These are phyloP conservation scores for Arabidopsis suecica DNA, from an alignment of 345 rosid species.

Conservation along the genomic window DNA sequence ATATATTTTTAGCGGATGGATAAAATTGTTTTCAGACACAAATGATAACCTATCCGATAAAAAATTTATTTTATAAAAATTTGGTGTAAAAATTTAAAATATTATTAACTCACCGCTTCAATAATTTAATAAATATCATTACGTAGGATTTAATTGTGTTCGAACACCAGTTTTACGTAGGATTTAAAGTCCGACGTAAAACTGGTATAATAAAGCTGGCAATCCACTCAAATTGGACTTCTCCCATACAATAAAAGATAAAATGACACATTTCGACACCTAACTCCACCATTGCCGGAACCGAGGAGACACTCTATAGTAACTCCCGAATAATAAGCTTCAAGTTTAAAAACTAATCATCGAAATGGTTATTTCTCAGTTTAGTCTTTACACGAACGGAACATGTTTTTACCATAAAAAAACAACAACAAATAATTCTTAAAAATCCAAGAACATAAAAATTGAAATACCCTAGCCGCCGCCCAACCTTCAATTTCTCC, in stretches of 20 bases:
- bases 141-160: no score
- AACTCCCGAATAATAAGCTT: background rate
- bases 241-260: background rate
- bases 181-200: no score
- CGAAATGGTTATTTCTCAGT: background rate
- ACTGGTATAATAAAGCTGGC: background rate
- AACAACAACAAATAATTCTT: background rate
- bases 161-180: no score
- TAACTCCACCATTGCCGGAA: conserved; percentile 3
- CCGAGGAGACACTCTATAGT: conserved; percentile 2
- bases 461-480: no score
- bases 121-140: no score
- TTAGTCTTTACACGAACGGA: background rate
- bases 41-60: no score
- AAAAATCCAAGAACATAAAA: background rate
- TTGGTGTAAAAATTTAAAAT: no score
- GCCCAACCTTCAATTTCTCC: no score
- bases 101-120: no score
- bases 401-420: background rate
- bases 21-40: no score
- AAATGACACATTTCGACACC: conserved; percentile 1
- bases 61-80: no score
- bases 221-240: background rate
- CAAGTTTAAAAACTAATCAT: background rate
- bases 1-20: no score